phyloP scores from a whole-genome alignment of 768 basidiomycete genomes.

The Sarcodon sp. region DNA sequence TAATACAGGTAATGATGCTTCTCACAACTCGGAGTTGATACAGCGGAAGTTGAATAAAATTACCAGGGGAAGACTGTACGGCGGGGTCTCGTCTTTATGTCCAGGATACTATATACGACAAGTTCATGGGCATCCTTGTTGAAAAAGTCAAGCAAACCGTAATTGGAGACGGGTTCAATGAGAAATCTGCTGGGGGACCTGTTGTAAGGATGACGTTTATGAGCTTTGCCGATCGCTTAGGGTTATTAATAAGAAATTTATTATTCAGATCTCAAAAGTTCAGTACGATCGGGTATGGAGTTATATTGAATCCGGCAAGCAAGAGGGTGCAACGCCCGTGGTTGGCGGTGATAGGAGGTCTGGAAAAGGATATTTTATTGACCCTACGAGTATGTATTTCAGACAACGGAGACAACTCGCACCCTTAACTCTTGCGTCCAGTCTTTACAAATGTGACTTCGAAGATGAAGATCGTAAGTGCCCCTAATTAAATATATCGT shows the following conservation, averaged over 20 bases:
- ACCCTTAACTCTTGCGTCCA: constrained; percentile 14
- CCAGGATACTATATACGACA: constrained; percentile 79
- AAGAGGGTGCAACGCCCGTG: constrained; percentile 66
- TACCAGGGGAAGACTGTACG: constrained; percentile 61
- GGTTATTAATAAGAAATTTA: neutral
- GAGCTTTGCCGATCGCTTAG: neutral
- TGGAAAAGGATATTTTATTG: constrained; percentile 77
- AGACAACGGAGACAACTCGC: neutral
- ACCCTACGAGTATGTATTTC: constrained; percentile 65
- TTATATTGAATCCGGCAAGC: constrained; percentile 80
- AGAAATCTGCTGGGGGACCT: constrained; percentile 66
- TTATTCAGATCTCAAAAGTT: constrained; percentile 54
- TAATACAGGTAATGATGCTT: constrained; percentile 43
- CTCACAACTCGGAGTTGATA: neutral
- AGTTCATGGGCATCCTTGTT: constrained; percentile 57
- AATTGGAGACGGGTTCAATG: constrained; percentile 76
- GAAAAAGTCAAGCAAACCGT: constrained; percentile 54
- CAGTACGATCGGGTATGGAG: constrained; percentile 81
- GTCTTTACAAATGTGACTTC: constrained; percentile 74
- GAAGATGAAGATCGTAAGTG: constrained; percentile 75
- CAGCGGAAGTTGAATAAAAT: neutral
- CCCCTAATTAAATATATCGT: neutral
- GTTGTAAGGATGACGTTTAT: constrained; percentile 36
- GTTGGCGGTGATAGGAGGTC: constrained; percentile 73
- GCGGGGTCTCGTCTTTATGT: constrained; percentile 87